Conservation (phyloP, 352 stramenopile species). For the Phytophthora pini region DNA sequence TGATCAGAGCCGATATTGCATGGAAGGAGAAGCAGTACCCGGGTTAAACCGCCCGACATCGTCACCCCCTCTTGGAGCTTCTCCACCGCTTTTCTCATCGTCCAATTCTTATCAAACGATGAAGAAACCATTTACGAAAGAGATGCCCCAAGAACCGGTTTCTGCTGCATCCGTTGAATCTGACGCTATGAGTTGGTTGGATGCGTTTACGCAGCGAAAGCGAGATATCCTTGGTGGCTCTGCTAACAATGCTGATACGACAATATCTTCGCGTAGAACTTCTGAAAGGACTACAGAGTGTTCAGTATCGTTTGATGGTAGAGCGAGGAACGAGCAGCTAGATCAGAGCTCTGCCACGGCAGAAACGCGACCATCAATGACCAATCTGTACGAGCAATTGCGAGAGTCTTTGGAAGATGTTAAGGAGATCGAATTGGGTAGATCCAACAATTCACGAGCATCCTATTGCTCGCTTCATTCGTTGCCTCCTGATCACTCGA, state of each 20-base stretch:
- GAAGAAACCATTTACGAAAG: conserved; percentile 10
- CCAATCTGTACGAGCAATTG: conserved; percentile 36
- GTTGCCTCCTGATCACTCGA: conserved; percentile 1
- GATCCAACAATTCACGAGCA: conserved; percentile 1
- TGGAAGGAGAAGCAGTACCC: conserved; percentile 32
- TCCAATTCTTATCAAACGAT: neutral
- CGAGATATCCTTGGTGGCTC: conserved; percentile 59
- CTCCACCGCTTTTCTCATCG: neutral
- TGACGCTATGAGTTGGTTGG: conserved; percentile 69
- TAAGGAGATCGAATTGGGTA: conserved; percentile 20
- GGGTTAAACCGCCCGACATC: conserved; percentile 28
- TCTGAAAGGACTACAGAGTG: neutral
- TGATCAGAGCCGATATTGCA: conserved; percentile 12
- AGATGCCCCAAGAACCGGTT: neutral
- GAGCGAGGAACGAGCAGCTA: neutral
- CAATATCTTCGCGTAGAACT: conserved; percentile 3
- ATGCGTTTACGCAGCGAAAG: conserved; percentile 70
- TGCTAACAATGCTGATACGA: conserved; percentile 29
- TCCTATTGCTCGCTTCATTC: conserved; percentile 21
- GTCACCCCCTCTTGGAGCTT: conserved; percentile 6
- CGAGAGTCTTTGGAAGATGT: conserved; percentile 32
- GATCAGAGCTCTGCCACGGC: conserved; percentile 10
- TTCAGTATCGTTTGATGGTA: neutral
- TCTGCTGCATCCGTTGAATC: conserved; percentile 17
- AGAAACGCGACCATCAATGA: conserved; percentile 8